phyloP scores from a whole-genome alignment of 768 basidiomycete genomes.

The Cystobasidium ongulense region DNA sequence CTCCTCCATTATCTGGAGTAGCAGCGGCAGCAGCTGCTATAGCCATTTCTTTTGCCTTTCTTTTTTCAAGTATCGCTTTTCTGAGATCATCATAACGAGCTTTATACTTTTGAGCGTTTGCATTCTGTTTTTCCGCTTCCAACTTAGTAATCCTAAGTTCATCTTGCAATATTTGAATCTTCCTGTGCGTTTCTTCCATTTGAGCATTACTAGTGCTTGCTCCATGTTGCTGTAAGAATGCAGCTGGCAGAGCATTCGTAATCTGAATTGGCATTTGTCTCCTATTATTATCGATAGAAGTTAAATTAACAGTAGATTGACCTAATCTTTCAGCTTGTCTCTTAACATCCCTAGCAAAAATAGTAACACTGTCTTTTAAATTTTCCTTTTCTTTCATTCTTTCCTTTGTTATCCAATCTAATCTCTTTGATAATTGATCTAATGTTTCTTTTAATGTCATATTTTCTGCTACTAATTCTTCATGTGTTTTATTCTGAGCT shows the following conservation, averaged over 20 bases:
- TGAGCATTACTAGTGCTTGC: not conserved
- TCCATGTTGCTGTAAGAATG: too few relatives aligned
- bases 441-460: conserved; percentile 24
- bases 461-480: conserved; percentile 23
- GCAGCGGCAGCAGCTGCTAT: conserved; percentile 1
- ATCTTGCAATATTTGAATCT: not conserved
- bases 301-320: conserved; percentile 15
- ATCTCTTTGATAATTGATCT: conserved; percentile 7
- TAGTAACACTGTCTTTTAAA: conserved; percentile 16
- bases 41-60: conserved; percentile 23
- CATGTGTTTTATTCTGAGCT: conserved; percentile 17
- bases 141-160: not conserved
- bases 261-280: not conserved
- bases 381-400: conserved; percentile 7
- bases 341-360: conserved; percentile 21
- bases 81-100: conserved; percentile 13
- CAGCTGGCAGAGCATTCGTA: not conserved
- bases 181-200: not conserved
- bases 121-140: conserved; percentile 13
- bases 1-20: too few relatives aligned
- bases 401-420: conserved; percentile 18
- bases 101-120: not conserved
- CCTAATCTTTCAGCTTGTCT: conserved; percentile 20
- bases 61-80: conserved; percentile 23
- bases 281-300: not conserved